Percentiles rank a stretch among this genome's conserved stretches.
Evolutionary conservation across 768 basidiomycete genomes (phyloP).

Genomic region (Ramaria sp.): DNA sequence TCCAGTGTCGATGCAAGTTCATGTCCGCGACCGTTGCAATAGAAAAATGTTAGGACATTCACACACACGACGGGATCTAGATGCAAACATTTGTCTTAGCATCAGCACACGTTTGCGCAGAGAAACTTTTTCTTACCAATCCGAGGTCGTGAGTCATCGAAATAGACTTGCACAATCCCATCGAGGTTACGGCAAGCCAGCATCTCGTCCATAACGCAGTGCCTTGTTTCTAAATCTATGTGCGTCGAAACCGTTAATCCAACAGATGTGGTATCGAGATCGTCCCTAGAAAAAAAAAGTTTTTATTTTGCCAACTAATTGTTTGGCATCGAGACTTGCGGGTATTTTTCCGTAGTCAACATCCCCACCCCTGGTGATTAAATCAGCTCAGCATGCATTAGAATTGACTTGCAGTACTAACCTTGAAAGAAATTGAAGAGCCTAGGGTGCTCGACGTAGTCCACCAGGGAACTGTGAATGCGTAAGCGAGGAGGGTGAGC

Average conservation of each 20-base stretch:
- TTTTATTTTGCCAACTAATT: constrained; percentile 17
- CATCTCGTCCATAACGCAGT: constrained; percentile 47
- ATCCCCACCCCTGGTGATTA: not conserved
- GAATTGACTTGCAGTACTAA: no score
- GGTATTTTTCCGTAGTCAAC: not conserved
- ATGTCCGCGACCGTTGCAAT: constrained; percentile 35
- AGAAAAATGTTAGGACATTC: constrained; percentile 40
- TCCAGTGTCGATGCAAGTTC: constrained; percentile 34
- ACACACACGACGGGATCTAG: constrained; percentile 31
- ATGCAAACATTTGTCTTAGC: constrained; percentile 39
- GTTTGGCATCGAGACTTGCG: not conserved
- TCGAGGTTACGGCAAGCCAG: constrained; percentile 37
- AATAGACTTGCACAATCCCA: constrained; percentile 36
- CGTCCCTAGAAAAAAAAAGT: constrained; percentile 30
- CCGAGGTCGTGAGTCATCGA: constrained; percentile 31
- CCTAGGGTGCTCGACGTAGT: not conserved
- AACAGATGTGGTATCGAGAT: constrained; percentile 50
- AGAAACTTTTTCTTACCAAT: constrained; percentile 14
- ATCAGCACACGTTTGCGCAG: not conserved
- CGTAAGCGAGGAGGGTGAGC: not conserved
- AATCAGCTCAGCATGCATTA: not conserved
- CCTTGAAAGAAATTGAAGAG: not conserved
- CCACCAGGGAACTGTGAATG: not conserved
- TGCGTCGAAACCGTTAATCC: constrained; percentile 31
- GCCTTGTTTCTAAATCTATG: constrained; percentile 20